Evolutionary conservation across 148 eudicot species (phyloP), one percentile per base, ranked within the genome.

Genomic region (Talinum fruticosum): DNA sequence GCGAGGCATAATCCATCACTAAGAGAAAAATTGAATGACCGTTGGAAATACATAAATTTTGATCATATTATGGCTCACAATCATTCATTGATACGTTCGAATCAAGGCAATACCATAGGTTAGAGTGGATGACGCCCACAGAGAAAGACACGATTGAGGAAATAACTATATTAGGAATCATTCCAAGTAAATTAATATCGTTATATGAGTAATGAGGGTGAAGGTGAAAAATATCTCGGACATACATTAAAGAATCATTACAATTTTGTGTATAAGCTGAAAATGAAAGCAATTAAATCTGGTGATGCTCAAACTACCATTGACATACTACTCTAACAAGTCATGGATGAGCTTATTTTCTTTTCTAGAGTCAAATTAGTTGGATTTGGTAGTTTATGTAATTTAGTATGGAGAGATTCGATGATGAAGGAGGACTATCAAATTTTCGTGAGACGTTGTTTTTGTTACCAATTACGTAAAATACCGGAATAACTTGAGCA

Each of bases 351-450:
- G 7, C 38, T 2, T 36, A 7, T 2, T 36, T 36, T 36, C 4
- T 36, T 36, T 36, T 36, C 7, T 36, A 36, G 38, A 36, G 38
- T 64, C 12, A 29, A 35, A 12, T 12, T 64, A 18, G 68, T 28
- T 64, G 68, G 29, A 2, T 2, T 29, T 8, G 68, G 68, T 4
- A 64, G 68, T 2, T 28, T 28, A 16, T 64, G 68, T 10, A 64
- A 64, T 14, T 18, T 64, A 10, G 28, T 64, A 28, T 29, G 34
- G 35, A 64, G 35, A 6, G 68, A 28, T 16, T 64, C 68, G 12
- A 64, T 68, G 45, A 71, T 71, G 74, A 38, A 41, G 21, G 73
- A 71, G 41, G 74, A 71, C 30, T 71, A 38, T 32, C 18, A 44
- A 23, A 71, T 71, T 8, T 71, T 38, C 26, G 54, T n/a, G 54